Evolutionary conservation across 768 basidiomycete genomes (phyloP).

Genomic region (Pholiota microspora): DNA sequence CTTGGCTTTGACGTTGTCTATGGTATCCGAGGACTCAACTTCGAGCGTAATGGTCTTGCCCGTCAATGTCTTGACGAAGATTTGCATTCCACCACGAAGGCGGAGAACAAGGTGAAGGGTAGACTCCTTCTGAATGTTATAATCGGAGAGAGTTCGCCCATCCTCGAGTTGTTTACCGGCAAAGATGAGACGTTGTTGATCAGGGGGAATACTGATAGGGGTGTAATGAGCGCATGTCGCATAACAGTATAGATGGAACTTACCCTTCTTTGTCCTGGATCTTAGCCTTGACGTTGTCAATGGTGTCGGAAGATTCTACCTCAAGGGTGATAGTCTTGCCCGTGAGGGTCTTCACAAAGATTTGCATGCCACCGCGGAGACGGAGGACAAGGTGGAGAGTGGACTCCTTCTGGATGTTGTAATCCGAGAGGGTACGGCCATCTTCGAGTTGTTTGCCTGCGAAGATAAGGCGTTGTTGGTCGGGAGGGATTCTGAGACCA

Average conservation of each 20-base stretch:
- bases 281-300: conserved; percentile 79
- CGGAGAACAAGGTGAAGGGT: no score
- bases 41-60: conserved; percentile 93
- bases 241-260: conserved; percentile 9
- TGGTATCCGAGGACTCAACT: no score
- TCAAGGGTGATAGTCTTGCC: conserved; percentile 92
- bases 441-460: conserved; percentile 86
- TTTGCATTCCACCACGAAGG: no score
- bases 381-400: conserved; percentile 55
- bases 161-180: no score
- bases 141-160: no score
- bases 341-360: conserved; percentile 86
- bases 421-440: conserved; percentile 70
- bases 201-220: conserved; percentile 63
- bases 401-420: conserved; percentile 67
- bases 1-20: no score
- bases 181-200: conserved; percentile 94
- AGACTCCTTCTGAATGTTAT: no score
- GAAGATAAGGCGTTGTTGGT: conserved; percentile 78
- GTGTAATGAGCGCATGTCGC: conserved; percentile 11
- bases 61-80: conserved; percentile 85
- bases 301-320: conserved; percentile 76
- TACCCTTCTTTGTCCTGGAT: conserved; percentile 82
- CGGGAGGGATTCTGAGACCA: conserved; percentile 60
- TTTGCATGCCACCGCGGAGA: conserved; percentile 65